These are phyloP conservation scores for Bertia moriformis DNA, from an alignment of 2,329 filamentous ascomycete genomes.

Conservation along the genomic window DNA sequence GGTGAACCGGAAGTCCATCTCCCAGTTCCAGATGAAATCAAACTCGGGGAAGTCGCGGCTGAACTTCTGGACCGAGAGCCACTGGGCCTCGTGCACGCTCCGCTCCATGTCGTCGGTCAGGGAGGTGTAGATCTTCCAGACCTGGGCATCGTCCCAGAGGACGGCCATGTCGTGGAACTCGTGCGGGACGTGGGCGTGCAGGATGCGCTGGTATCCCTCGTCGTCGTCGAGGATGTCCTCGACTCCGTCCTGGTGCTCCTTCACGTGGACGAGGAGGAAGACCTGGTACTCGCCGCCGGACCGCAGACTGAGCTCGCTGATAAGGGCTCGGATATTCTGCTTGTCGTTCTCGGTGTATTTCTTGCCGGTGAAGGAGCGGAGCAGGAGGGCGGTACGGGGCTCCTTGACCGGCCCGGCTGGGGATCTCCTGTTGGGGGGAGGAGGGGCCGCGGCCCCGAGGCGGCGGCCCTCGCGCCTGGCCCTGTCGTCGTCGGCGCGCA, in stretches of 20 bases:
- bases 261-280: conserved; percentile 67
- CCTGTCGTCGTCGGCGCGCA: no score
- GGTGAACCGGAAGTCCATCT: conserved; percentile 66
- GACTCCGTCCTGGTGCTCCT: conserved; percentile 29
- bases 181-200: conserved; percentile 47
- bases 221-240: conserved; percentile 43
- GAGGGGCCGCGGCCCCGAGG: background rate
- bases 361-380: conserved; percentile 64
- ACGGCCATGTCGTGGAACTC: conserved; percentile 60
- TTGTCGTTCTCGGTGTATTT: conserved; percentile 67
- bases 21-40: conserved; percentile 77
- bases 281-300: conserved; percentile 72
- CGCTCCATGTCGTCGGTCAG: conserved; percentile 45
- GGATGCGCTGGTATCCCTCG: conserved; percentile 40
- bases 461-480: no score
- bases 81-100: conserved; percentile 46
- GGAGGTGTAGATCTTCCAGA: conserved; percentile 60
- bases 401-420: conserved; percentile 19
- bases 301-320: conserved; percentile 62
- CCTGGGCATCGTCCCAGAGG: conserved; percentile 54
- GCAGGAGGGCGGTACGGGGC: conserved; percentile 55
- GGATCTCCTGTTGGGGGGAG: conserved; percentile 1
- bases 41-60: conserved; percentile 64
- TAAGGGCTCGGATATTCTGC: conserved; percentile 63
- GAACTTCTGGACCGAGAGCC: conserved; percentile 64